Evolutionary conservation across 1,139 yeast species (phyloP).

Genomic region (Diutina pseudorugosa): DNA sequence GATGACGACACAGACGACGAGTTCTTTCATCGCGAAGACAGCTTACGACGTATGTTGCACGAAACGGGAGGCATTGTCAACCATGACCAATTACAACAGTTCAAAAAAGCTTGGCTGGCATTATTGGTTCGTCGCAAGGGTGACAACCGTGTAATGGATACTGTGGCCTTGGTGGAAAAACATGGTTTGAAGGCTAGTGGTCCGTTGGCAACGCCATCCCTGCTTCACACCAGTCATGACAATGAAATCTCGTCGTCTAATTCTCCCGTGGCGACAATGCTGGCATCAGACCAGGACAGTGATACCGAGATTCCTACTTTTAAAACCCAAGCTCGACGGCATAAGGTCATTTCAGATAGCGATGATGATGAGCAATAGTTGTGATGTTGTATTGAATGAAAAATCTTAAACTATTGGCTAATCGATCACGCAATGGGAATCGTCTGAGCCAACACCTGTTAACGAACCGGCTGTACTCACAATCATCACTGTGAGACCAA

Average conservation of each 20-base stretch:
- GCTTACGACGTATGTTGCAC: conserved; percentile 30
- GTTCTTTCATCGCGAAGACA: conserved; percentile 50
- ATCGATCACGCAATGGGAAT: conserved; percentile 27
- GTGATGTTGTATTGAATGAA: not conserved
- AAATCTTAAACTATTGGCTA: conserved; percentile 7
- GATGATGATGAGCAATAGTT: not conserved
- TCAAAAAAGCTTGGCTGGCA: conserved; percentile 25
- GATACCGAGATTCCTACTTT: not conserved
- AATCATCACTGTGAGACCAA: conserved; percentile 70
- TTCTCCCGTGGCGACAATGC: not conserved
- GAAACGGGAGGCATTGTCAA: conserved; percentile 31
- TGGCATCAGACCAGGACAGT: not conserved
- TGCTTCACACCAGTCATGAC: not conserved
- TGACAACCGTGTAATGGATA: not conserved
- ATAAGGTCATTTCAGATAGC: not conserved
- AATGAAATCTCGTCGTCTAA: not conserved
- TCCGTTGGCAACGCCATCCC: not conserved
- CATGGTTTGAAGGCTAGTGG: not conserved
- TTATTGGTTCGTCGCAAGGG: not conserved
- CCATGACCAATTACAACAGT: conserved; percentile 23
- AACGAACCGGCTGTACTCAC: conserved; percentile 63
- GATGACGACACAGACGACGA: conserved; percentile 63
- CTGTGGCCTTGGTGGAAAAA: not conserved
- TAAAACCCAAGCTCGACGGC: not conserved
- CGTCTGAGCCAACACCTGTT: conserved; percentile 33